Evolutionary conservation across 192 early-diverging fungal species (phyloP).

Genomic region (Coemansia sp.): DNA sequence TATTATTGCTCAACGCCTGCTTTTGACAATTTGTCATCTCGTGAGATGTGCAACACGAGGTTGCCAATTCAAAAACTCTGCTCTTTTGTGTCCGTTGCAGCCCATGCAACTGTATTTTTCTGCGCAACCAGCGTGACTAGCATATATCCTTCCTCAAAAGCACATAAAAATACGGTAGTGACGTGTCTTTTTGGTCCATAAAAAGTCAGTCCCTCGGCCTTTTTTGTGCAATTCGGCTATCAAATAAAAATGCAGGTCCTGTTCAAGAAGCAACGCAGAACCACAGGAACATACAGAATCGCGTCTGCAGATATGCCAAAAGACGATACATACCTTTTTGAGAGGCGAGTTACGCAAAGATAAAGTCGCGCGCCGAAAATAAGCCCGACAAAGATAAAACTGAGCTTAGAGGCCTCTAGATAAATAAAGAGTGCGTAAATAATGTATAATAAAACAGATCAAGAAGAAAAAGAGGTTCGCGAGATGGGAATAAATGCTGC

Average conservation of each 20-base stretch:
- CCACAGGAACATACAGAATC: not conserved
- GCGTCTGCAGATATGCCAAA: not conserved
- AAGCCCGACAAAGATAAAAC: too few relatives aligned
- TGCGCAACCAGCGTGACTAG: too few relatives aligned
- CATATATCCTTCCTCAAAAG: too few relatives aligned
- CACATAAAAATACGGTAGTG: too few relatives aligned
- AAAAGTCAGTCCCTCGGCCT: too few relatives aligned
- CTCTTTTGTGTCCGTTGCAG: too few relatives aligned
- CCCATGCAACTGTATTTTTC: too few relatives aligned
- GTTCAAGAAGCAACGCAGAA: not conserved
- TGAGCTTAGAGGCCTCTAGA: not conserved
- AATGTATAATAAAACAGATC: not conserved
- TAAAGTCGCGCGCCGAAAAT: too few relatives aligned
- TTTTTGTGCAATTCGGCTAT: not conserved
- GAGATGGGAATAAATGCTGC: not conserved
- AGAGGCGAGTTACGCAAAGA: too few relatives aligned
- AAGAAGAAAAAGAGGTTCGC: not conserved
- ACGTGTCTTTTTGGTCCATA: too few relatives aligned
- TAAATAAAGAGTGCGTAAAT: slow-evolving; percentile 1
- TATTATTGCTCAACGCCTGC: not conserved
- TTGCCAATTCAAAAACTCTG: not conserved
- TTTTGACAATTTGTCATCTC: slow-evolving; percentile 2
- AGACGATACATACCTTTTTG: not conserved
- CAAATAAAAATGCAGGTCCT: not conserved
- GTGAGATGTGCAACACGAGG: not conserved